These are phyloP conservation scores for Phytophthora pinifolia DNA, from an alignment of 352 stramenopile genomes.

Conservation along the genomic window DNA sequence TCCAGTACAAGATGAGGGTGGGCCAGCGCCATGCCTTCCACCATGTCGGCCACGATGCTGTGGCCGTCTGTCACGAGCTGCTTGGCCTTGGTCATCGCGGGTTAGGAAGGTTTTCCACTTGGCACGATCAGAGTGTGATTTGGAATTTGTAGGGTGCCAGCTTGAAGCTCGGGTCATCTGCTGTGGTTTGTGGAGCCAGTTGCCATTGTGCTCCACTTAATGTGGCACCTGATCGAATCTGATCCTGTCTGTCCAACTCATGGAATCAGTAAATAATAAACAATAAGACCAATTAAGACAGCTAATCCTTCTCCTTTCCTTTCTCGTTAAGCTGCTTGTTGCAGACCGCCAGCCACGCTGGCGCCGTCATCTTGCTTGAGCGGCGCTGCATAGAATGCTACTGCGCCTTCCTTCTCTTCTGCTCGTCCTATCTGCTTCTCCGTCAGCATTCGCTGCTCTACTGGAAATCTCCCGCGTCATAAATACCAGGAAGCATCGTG, in stretches of 20 bases:
- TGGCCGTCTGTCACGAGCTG: conserved; percentile 57
- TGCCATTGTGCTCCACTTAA: no score
- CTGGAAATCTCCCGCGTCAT: conserved; percentile 94
- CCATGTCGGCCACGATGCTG: conserved; percentile 73
- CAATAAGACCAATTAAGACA: no score
- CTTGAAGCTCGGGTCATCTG: conserved; percentile 19
- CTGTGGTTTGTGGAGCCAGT: no score
- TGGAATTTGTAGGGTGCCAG: conserved; percentile 7
- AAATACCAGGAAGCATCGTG: conserved; percentile 96
- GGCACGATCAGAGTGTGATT: background rate
- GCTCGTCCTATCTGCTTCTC: background rate
- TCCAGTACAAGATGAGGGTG: conserved; percentile 75
- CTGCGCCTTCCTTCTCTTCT: background rate
- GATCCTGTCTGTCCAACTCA: no score
- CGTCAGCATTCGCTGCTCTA: conserved; percentile 42
- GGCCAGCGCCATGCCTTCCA: conserved; percentile 66
- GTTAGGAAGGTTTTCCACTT: background rate
- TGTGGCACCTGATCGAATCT: no score
- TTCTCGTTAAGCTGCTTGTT: no score
- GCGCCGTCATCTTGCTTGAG: no score
- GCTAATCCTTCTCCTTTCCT: no score
- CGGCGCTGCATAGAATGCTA: no score
- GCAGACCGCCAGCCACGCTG: no score
- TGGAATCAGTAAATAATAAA: no score
- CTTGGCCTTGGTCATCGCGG: conserved; percentile 38